phyloP scores from a whole-genome alignment of 169 alveolate genomes.

The Plasmodium gaboni region DNA sequence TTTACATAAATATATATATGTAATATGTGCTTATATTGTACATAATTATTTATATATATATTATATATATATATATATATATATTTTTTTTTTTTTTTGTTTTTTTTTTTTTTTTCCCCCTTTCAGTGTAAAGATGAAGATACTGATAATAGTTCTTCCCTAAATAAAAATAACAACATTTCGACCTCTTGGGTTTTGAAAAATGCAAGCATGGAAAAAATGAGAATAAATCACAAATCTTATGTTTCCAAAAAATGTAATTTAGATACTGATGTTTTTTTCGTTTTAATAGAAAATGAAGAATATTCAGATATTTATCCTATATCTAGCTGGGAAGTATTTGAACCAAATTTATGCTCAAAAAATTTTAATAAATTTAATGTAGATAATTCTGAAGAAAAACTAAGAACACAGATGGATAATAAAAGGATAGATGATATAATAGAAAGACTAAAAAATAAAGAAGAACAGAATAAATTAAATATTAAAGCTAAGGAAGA shows the following conservation, averaged over 20 bases:
- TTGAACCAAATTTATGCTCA: conserved; percentile 71
- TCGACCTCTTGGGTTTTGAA: conserved; percentile 60
- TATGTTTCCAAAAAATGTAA: conserved; percentile 74
- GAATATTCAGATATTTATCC: conserved; percentile 74
- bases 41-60: background rate
- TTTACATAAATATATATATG: background rate
- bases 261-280: conserved; percentile 72
- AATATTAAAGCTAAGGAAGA: conserved; percentile 42
- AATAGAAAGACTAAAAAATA: conserved; percentile 62
- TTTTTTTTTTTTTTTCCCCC: background rate
- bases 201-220: conserved; percentile 42
- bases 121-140: conserved; percentile 57
- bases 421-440: conserved; percentile 73
- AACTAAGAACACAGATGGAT: conserved; percentile 23
- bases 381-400: conserved; percentile 29
- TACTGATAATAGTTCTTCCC: background rate
- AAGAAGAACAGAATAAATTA: conserved; percentile 52
- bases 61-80: background rate
- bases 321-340: conserved; percentile 73
- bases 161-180: conserved; percentile 28
- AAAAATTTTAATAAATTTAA: conserved; percentile 39
- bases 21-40: background rate
- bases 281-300: conserved; percentile 63
- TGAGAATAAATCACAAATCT: conserved; percentile 34
- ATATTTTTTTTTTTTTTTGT: background rate